Evolutionary conservation across 352 stramenopile species (phyloP).

Genomic region (Phytophthora cryptogea): DNA sequence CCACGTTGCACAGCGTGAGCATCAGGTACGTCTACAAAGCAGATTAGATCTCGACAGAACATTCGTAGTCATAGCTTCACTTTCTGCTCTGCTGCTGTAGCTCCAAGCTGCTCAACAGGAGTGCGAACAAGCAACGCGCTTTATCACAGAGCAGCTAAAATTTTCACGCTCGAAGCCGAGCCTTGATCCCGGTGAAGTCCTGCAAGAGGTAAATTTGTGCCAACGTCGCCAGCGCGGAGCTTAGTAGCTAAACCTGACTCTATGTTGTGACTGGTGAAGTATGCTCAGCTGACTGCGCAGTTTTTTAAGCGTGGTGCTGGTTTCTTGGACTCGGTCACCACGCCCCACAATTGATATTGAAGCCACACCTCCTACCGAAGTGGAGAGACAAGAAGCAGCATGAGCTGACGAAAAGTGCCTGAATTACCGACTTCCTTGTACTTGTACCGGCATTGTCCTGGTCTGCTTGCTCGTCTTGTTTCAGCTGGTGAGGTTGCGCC

Average conservation of each 20-base stretch:
- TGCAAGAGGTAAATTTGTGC: constrained; percentile 32
- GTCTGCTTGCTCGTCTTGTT: constrained; percentile 1
- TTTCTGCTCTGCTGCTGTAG: constrained; percentile 18
- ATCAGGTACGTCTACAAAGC: constrained; percentile 39
- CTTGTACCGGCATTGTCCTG: too few relatives aligned
- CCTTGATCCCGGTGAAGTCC: constrained; percentile 21
- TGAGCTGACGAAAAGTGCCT: neutral
- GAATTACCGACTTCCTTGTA: neutral
- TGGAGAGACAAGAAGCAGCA: constrained; percentile 16
- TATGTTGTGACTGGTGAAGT: constrained; percentile 17
- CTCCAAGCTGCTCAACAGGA: constrained; percentile 35
- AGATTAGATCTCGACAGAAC: neutral
- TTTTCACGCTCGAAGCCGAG: constrained; percentile 10
- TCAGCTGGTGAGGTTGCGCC: constrained; percentile 3
- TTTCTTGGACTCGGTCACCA: constrained; percentile 5
- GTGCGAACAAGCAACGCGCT: constrained; percentile 34
- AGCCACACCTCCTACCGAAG: constrained; percentile 5
- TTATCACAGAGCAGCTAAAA: constrained; percentile 35
- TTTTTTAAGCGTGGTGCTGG: constrained; percentile 29
- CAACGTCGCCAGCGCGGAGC: neutral
- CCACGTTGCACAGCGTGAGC: constrained; percentile 59
- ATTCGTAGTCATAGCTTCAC: neutral
- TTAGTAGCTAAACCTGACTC: constrained; percentile 1
- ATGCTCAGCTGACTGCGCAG: constrained; percentile 20
- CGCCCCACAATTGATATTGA: neutral